Evolutionary conservation across 352 stramenopile species (phyloP), one percentile per base, ranked within the genome.

Genomic region (Phytophthora colocasiae): DNA sequence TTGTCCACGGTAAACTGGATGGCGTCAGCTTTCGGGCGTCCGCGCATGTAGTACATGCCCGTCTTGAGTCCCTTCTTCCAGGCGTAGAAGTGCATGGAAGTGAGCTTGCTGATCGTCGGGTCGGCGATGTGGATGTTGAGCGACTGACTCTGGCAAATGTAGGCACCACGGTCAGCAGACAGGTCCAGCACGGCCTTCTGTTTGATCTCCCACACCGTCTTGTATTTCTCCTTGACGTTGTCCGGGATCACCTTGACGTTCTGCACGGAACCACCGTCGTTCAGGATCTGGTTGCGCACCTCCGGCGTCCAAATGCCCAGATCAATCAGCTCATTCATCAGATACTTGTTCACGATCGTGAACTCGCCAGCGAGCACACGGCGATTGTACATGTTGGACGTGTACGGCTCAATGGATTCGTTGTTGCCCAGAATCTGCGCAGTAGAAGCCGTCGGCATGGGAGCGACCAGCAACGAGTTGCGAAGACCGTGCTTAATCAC

Each of bases 11-110:
- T 99, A 82, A 99, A 99, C 75, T 99, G 95, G 69, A 99, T 99
- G 49, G 98, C 98, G 74, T 99, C 91, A n/a, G 97, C 98, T 86
- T 99, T 99, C 32, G 98, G 97, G 31, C 91, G 86, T 27, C 96
- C 98, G 53, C 98, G 95, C 56, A 99, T 92, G 87, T 99, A 99
- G 84, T 99, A 99, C 96, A 99, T 99, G 48, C 98, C 97, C 15
- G 98, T 99, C 93, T 99, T 99, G 31, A 99, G 87, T 6, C 98
- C 98, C 80, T 98, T 98, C 85, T 99, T 99, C 98, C 98, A 99
- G 6, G 97, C 95, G 75, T 99, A 99, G 71, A 99, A 99, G 86
- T 99, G 98, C 97, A 99, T 99, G 34, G 93, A 98, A n/a, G 97
- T 99, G 44, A 99, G 83, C 80, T 99, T 99, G 39, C 89, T 94